These are phyloP conservation scores for Rubus parviflorus DNA, from an alignment of 306 rosid genomes.

Conservation along the genomic window DNA sequence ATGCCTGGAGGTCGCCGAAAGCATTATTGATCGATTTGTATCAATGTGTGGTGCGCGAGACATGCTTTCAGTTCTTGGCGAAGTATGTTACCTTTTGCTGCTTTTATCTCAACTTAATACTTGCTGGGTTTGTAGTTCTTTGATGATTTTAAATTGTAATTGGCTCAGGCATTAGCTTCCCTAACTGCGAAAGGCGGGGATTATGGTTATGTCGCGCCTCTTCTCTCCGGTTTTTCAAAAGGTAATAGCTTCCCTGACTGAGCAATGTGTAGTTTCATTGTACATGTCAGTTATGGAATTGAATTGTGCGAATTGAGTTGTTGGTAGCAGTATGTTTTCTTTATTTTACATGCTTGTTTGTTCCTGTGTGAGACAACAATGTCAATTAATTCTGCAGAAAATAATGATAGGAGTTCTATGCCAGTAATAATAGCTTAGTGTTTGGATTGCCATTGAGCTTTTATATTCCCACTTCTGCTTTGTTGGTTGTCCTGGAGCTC, in stretches of 20 bases:
- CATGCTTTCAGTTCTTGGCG: conserved; percentile 79
- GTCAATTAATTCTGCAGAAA: neutral
- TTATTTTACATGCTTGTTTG: neutral
- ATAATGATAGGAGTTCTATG: neutral
- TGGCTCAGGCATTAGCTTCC: conserved; percentile 63
- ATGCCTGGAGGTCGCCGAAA: conserved; percentile 57
- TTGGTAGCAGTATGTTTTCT: neutral
- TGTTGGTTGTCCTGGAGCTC: neutral
- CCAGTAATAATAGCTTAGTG: neutral
- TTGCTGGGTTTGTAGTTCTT: conserved; percentile 23
- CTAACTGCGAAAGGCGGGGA: conserved; percentile 40
- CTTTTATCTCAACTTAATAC: neutral
- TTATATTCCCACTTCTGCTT: neutral
- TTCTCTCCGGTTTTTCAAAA: conserved; percentile 64
- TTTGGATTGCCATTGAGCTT: neutral
- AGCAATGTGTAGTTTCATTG: neutral
- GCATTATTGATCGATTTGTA: conserved; percentile 58
- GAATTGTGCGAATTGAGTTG: neutral
- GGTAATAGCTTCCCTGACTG: conserved; percentile 38
- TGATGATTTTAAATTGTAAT: conserved; percentile 35
- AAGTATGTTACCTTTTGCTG: conserved; percentile 36
- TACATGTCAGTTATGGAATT: neutral
- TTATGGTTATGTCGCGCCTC: conserved; percentile 53
- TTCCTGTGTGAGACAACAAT: neutral
- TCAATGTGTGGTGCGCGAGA: conserved; percentile 68